phyloP scores from a whole-genome alignment of 371 early-diverging fungal genomes.

The Homolaphlyctis polyrhiza region DNA sequence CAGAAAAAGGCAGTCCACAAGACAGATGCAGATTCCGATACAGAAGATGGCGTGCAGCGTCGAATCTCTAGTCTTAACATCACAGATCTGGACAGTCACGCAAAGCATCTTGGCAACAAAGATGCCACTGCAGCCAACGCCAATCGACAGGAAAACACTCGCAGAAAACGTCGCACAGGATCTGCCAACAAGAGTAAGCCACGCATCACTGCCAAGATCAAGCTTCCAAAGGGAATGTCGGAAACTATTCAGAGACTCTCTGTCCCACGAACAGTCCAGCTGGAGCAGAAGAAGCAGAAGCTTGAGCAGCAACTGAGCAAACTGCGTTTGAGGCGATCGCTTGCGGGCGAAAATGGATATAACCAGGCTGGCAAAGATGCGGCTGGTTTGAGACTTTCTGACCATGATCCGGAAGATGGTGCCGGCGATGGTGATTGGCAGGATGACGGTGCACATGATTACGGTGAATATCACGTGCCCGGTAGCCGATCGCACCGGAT shows the following conservation, averaged over 20 bases:
- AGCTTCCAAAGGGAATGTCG: slow-evolving; percentile 20
- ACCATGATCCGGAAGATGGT: background rate
- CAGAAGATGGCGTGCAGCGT: background rate
- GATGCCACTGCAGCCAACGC: slow-evolving; percentile 2
- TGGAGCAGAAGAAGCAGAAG: slow-evolving; percentile 1
- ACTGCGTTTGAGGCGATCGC: background rate
- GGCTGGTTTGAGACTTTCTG: no score
- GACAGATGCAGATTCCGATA: background rate
- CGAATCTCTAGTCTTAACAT: slow-evolving; percentile 2
- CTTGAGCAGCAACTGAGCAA: background rate
- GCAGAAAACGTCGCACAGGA: slow-evolving; percentile 1
- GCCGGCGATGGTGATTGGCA: background rate
- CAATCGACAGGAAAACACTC: background rate
- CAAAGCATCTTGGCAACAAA: background rate
- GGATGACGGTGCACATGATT: background rate
- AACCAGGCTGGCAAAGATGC: background rate
- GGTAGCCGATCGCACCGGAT: background rate
- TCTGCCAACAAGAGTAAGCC: slow-evolving; percentile 6
- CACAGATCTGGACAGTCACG: slow-evolving; percentile 1
- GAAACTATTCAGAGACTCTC: slow-evolving; percentile 28
- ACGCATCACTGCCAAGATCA: slow-evolving; percentile 7
- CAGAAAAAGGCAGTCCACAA: background rate
- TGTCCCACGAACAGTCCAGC: slow-evolving; percentile 14
- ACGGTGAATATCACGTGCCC: no score
- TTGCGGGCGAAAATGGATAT: background rate